phyloP scores from a whole-genome alignment of 129 eudicot genomes.

The Lactuca saligna region DNA sequence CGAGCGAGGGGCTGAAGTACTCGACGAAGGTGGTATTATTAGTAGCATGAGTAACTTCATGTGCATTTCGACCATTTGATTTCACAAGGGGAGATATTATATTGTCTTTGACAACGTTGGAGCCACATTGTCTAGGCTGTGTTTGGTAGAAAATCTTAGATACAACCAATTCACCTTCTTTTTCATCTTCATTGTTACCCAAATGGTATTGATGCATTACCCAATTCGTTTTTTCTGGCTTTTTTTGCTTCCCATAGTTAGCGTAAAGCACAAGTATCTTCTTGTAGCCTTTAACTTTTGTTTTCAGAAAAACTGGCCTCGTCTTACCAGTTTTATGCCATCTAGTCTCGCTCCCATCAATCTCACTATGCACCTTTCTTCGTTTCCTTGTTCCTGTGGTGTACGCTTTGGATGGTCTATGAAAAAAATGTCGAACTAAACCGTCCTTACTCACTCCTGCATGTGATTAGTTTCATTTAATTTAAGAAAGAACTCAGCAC shows the following conservation, averaged over 20 bases:
- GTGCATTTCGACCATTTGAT: constrained; percentile 15
- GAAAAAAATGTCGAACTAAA: constrained; percentile 63
- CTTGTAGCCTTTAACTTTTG: constrained; percentile 60
- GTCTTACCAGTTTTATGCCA: constrained; percentile 88
- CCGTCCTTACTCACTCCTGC: constrained; percentile 71
- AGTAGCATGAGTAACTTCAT: constrained; percentile 17
- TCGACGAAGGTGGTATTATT: constrained; percentile 27
- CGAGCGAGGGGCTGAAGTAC: constrained; percentile 31
- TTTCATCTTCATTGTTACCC: constrained; percentile 68
- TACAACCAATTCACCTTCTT: constrained; percentile 69
- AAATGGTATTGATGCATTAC: constrained; percentile 82
- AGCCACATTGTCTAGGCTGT: constrained; percentile 68
- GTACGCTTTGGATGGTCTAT: constrained; percentile 74
- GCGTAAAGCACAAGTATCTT: constrained; percentile 75
- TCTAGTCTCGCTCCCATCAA: constrained; percentile 61
- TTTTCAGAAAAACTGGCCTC: constrained; percentile 42
- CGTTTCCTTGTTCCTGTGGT: constrained; percentile 71
- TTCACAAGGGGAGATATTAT: not conserved
- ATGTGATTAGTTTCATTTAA: not conserved
- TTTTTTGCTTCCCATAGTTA: constrained; percentile 63
- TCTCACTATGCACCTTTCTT: constrained; percentile 62
- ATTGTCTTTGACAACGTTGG: constrained; percentile 18
- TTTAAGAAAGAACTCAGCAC: not conserved
- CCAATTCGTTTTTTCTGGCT: constrained; percentile 78
- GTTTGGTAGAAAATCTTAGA: constrained; percentile 77